A percentile compares a stretch with the other conserved stretches of the same genome.
These are phyloP conservation scores for Solidago caesia DNA, from an alignment of 129 eudicot species.

Conservation along the genomic window DNA sequence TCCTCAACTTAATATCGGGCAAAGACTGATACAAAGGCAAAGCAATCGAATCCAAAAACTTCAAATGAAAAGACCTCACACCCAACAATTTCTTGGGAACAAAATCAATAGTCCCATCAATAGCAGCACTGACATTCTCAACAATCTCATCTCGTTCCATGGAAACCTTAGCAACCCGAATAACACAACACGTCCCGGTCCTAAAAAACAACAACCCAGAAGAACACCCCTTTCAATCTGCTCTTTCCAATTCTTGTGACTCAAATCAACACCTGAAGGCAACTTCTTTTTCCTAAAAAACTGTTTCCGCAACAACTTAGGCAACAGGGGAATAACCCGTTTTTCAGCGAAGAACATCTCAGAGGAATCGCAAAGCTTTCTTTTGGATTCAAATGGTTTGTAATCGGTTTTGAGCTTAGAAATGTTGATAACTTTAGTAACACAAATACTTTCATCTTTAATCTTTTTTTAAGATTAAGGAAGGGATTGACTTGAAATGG, in stretches of 20 bases:
- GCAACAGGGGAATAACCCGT: constrained; percentile 60
- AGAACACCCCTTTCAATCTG: constrained; percentile 60
- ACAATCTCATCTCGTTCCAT: constrained; percentile 66
- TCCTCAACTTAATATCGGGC: too few relatives aligned
- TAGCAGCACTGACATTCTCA: constrained; percentile 61
- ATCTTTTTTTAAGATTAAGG: constrained; percentile 29
- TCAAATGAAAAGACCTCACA: constrained; percentile 79
- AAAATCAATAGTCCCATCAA: constrained; percentile 47
- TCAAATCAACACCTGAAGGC: constrained; percentile 66
- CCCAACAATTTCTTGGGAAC: constrained; percentile 62
- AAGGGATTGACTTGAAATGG: neutral
- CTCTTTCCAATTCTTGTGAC: constrained; percentile 62
- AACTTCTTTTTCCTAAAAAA: constrained; percentile 82
- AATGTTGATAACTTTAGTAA: constrained; percentile 59
- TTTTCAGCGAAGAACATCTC: constrained; percentile 84
- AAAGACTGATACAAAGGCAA: constrained; percentile 85
- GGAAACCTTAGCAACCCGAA: constrained; percentile 53
- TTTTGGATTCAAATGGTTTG: constrained; percentile 60
- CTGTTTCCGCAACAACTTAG: constrained; percentile 57
- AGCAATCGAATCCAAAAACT: constrained; percentile 71
- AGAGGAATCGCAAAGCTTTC: constrained; percentile 72
- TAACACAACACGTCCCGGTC: constrained; percentile 76
- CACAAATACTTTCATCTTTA: constrained; percentile 34
- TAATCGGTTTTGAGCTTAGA: constrained; percentile 67
- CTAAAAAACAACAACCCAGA: constrained; percentile 52